Base-by-base conservation (phyloP, 2,329 filamentous ascomycete genomes). In the Colletotrichum tamarilloi region DNA sequence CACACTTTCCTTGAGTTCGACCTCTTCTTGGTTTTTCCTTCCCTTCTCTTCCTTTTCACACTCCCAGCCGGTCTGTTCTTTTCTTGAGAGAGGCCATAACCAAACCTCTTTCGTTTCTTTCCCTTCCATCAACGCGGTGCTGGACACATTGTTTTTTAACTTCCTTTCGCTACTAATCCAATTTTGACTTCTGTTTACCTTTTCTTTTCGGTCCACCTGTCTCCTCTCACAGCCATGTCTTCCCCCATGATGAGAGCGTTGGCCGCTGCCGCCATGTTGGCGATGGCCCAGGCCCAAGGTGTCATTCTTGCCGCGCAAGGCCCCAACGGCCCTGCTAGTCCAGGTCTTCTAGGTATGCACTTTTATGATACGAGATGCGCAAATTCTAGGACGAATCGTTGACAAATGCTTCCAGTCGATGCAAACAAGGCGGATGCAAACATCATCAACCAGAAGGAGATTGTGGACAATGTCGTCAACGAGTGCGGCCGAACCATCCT, bases 381-480 rank as follows among this genome's bases (percentile, higher is more conserved):
- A 85, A 19, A 88, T 75, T 80, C 85, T 49, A 81, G 80, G 62
- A 85, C 90, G 76, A 6, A 12, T 28, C 56, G 89, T 32, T 83
- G 84, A 69, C 90, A 89, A 86, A 78, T 90, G 90, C 24, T 92
- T 91, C 1, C 56, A 87, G 86, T 92, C 74, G 85, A 89, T 91
- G 12, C 90, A 19, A 92, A 91, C 84, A 90, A 92, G 77, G 87
- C 89, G 74, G 91, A 93, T 69, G 85, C 90, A 6, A 92, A 90
- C 67, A 86, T 92, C 78, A 92, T 93, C 81, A 86, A 87, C 66
- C 88, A 90, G 70, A 86, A 86, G 14, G 85, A 90, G 82, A 86
- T 89, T 75, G 71, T 75, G 5, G 81, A 83, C 62, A 89, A 89
- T 76, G 79, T 87, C 7, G 89, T 89, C 62, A 90, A 89, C 76